Evolutionary conservation across 2,329 filamentous ascomycete genomes (phyloP), one percentile per base, ranked within the genome.

Genomic region (Xylariaceae sp.): DNA sequence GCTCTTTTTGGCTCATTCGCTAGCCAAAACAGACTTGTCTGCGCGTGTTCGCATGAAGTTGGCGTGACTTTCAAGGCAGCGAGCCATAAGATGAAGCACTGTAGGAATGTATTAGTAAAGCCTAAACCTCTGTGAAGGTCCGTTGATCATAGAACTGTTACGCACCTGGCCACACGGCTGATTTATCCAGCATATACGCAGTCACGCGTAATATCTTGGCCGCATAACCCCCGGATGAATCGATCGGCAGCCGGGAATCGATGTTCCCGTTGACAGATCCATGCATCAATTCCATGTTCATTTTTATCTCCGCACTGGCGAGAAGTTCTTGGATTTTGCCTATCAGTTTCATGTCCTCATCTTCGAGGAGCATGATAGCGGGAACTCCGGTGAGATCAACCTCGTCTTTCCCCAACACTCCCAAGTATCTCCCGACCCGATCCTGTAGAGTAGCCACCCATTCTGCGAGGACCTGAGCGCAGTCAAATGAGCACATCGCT

Each of bases 361-460:
- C 87, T 56, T 96, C 90, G 1, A 97, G 73, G 3, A 96, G 76
- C 80, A 96, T 89, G 42, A 95, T 85, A 2, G 84, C 88, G 2
- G 89, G 89, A 7, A 95, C 86, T 52, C 90, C 83, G 1, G 74
- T 72, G 38, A 88, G 75, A 54, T 96, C 89, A 26, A 93, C 79
- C 0, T 85, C 77, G 49, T 95, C 87, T 44, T 85, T 83, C 11
- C 91, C 91, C 2, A 97, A 75, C 4, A 96, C 81, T 4, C 91
- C 91, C 4, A 97, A 65, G 55, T 93, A 95, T 4, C 82, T 81
- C 0, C 91, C 91, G n/a, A 96, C 86, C 8, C 93, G 85, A 57
- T 96, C 90, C 63, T 98, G 93, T 3, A 97, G 79, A 1, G 89
- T 93, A 4, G 87, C 87, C 31, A 93, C 79, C 91, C 91, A 98